Evolutionary conservation across 345 rosid genomes (phyloP), one percentile per base, ranked within the genome.

Genomic region (Sonneratia alba): DNA sequence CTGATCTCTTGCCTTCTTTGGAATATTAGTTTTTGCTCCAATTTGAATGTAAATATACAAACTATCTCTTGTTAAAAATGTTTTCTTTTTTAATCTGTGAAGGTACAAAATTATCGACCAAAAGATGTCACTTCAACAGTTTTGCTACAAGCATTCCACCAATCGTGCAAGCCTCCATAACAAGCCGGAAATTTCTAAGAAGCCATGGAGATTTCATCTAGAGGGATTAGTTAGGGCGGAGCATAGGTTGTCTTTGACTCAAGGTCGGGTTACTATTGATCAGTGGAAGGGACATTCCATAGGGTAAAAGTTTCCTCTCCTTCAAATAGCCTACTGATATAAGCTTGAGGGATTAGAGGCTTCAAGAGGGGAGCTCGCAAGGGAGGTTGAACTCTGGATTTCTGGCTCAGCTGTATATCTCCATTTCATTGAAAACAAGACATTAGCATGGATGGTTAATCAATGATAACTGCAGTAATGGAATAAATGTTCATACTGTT

Each of bases 281-380:
- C 88, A 88, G 40, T 94, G 97, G 95, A 88, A 86, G 78, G 95
- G 81, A 66, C 98, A 91, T 80, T 87, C 92, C 10, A 71, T 73
- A 27, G 81, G 93, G 98, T 90, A 82, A 81, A 27, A 27, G 32
- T 43, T 22, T 22, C 12, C 53, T 22, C 24, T 42, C 55, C 36
- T 68, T 68, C 49, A 15, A n/a, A 5, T 32, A 62, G 38, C 38
- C 32, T 34, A n/a, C 6, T 11, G 37, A 24, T 62, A 53, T 62
- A 34, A 62, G 8, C 65, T 22, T 61, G 36, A 1, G 66, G 66
- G 34, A 3, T 57, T 57, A 24, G 63, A 24, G 8, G 63, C 63
- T 53, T 9, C 57, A 19, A 53, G 21, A 53, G 57, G 57, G 15
- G 51, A 16, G 62, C 27, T 56, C 3, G 32, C 11, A 7, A 56